Conservation (phyloP, 495 filamentous ascomycete genomes). For the Aspergillus asperescens region DNA sequence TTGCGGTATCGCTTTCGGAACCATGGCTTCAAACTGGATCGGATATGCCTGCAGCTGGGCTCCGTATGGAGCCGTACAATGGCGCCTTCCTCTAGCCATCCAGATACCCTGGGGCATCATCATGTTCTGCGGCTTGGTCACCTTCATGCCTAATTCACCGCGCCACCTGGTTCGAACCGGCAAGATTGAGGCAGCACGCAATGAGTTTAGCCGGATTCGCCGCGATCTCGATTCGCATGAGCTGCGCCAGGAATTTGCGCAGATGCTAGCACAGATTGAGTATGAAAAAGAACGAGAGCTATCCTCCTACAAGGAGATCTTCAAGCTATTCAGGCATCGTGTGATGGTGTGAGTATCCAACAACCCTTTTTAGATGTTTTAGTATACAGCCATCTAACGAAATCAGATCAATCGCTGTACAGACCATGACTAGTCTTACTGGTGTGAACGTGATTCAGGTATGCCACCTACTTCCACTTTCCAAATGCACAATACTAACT, state of each 20-base stretch:
- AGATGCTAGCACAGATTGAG: conserved; percentile 55
- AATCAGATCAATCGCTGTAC: conserved; percentile 49
- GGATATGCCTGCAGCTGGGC: conserved; percentile 54
- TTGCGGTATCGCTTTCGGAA: conserved; percentile 54
- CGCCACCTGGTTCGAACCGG: conserved; percentile 52
- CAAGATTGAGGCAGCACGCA: conserved; percentile 45
- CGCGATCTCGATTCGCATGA: conserved; percentile 45
- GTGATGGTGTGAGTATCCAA: conserved; percentile 39
- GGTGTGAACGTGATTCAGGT: conserved; percentile 54
- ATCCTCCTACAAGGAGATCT: conserved; percentile 49
- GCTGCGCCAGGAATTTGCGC: conserved; percentile 48
- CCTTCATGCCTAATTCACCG: conserved; percentile 57
- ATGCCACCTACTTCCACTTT: conserved; percentile 9
- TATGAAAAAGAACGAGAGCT: conserved; percentile 56
- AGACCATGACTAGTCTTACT: conserved; percentile 55
- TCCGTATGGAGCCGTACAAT: conserved; percentile 49
- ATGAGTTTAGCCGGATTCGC: conserved; percentile 46
- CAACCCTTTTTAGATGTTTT: background rate
- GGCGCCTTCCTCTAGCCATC: conserved; percentile 53
- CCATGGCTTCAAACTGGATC: conserved; percentile 55
- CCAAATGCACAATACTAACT: background rate
- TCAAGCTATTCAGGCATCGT: conserved; percentile 46
- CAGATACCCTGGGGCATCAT: conserved; percentile 57
- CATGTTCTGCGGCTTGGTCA: conserved; percentile 50
- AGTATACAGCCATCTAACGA: background rate